phyloP scores from a whole-genome alignment of 1,284 basidiomycete genomes.

The Tilletia indica region DNA sequence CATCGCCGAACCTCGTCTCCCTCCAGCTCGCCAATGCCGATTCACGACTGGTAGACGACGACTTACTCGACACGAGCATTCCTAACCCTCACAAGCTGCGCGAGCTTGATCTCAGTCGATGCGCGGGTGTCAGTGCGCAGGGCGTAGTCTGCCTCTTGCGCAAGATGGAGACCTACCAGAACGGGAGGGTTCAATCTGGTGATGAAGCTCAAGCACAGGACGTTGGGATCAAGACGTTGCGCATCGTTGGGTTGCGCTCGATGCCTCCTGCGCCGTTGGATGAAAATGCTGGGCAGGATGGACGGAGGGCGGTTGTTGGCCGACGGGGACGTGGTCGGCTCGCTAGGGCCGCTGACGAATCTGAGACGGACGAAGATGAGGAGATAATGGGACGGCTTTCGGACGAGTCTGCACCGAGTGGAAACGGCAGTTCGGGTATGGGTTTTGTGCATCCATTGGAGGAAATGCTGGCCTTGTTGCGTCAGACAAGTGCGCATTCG shows the following conservation, averaged over 20 bases:
- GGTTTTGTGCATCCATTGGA: background rate
- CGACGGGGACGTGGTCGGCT: background rate
- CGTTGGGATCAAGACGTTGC: background rate
- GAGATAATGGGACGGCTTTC: background rate
- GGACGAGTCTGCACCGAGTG: background rate
- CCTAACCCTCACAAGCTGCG: background rate
- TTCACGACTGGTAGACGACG: constrained; percentile 4
- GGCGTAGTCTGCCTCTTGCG: background rate
- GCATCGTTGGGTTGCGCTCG: background rate
- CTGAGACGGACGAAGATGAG: constrained; percentile 3
- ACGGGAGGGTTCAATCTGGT: background rate
- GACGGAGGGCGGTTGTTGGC: background rate
- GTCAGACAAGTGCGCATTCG: constrained; percentile 66
- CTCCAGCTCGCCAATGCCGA: background rate
- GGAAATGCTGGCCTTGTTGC: background rate
- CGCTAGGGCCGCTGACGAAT: background rate
- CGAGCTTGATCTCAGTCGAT: constrained; percentile 9
- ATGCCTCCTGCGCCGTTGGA: background rate
- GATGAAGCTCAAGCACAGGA: background rate
- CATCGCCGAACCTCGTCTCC: background rate
- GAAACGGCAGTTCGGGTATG: too few relatives aligned
- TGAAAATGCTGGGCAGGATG: background rate
- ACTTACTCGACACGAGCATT: background rate
- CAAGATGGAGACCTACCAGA: background rate
- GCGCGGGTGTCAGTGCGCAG: background rate